Percentiles rank a stretch among this genome's conserved stretches.
Conservation (phyloP, 2,329 filamentous ascomycete genomes). For the Exutisphaerella laricina region DNA sequence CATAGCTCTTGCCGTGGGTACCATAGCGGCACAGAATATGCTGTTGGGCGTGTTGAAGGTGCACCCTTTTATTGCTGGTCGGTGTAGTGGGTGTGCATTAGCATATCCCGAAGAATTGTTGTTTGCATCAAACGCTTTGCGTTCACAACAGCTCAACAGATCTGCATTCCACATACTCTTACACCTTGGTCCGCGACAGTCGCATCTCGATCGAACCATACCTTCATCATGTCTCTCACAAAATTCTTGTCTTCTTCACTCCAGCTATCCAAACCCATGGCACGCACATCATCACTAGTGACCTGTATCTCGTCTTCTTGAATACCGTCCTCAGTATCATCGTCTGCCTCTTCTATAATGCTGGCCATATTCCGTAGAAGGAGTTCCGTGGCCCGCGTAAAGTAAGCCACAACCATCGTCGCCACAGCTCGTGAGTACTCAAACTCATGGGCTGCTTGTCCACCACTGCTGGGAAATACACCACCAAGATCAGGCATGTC, state of each 20-base stretch:
- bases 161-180: conserved; percentile 50
- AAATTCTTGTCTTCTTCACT: conserved; percentile 65
- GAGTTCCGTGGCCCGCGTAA: conserved; percentile 67
- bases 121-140: neutral
- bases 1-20: too few species aligned
- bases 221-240: conserved; percentile 54
- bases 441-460: conserved; percentile 7
- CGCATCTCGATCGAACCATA: conserved; percentile 62
- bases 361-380: conserved; percentile 59
- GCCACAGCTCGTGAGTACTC: conserved; percentile 41
- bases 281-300: conserved; percentile 58
- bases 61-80: too few species aligned
- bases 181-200: conserved; percentile 71
- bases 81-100: neutral
- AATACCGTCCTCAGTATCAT: conserved; percentile 35
- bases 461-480: conserved; percentile 11
- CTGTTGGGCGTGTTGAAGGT: too few species aligned
- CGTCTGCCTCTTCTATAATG: conserved; percentile 50
- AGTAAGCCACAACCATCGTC: conserved; percentile 72
- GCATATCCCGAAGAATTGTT: neutral
- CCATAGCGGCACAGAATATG: too few species aligned
- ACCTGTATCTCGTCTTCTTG: conserved; percentile 43
- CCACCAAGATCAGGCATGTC: conserved; percentile 35
- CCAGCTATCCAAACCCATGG: conserved; percentile 75
- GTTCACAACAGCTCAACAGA: conserved; percentile 26